phyloP scores from a whole-genome alignment of 2,329 filamentous ascomycete genomes.

The Paraconiothyrium brasiliense region DNA sequence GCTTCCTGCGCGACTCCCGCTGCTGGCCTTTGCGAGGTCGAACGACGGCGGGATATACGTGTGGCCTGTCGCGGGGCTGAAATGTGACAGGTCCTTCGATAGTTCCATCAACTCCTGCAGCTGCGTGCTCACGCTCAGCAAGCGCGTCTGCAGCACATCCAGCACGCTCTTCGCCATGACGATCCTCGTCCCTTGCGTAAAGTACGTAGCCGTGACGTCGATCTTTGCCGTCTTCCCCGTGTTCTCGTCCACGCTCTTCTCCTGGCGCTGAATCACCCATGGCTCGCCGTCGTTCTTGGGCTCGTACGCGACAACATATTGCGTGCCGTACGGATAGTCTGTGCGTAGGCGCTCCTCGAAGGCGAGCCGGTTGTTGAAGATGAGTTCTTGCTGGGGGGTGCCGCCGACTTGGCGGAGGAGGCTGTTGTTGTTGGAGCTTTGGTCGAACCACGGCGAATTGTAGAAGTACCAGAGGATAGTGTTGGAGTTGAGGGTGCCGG shows the following conservation, averaged over 20 bases:
- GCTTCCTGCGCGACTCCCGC: slow-evolving; percentile 36
- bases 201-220: slow-evolving; percentile 66
- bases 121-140: slow-evolving; percentile 65
- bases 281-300: slow-evolving; percentile 63
- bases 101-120: slow-evolving; percentile 65
- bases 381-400: slow-evolving; percentile 60
- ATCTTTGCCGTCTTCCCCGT: slow-evolving; percentile 58
- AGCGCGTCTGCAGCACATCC: slow-evolving; percentile 64
- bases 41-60: slow-evolving; percentile 64
- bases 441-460: slow-evolving; percentile 71
- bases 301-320: slow-evolving; percentile 68
- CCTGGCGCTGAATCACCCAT: slow-evolving; percentile 70
- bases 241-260: slow-evolving; percentile 49
- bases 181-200: slow-evolving; percentile 67
- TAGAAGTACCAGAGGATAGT: slow-evolving; percentile 69
- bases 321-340: slow-evolving; percentile 61
- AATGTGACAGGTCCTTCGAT: slow-evolving; percentile 63
- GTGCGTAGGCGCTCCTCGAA: slow-evolving; percentile 65
- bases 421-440: slow-evolving; percentile 66
- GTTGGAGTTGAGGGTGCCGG: slow-evolving; percentile 35
- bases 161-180: slow-evolving; percentile 70
- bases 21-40: slow-evolving; percentile 43
- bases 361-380: slow-evolving; percentile 59
- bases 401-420: slow-evolving; percentile 62
- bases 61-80: slow-evolving; percentile 67